Conservation (phyloP, 257 asterid genomes). For the Thymus quinquecostatus region DNA sequence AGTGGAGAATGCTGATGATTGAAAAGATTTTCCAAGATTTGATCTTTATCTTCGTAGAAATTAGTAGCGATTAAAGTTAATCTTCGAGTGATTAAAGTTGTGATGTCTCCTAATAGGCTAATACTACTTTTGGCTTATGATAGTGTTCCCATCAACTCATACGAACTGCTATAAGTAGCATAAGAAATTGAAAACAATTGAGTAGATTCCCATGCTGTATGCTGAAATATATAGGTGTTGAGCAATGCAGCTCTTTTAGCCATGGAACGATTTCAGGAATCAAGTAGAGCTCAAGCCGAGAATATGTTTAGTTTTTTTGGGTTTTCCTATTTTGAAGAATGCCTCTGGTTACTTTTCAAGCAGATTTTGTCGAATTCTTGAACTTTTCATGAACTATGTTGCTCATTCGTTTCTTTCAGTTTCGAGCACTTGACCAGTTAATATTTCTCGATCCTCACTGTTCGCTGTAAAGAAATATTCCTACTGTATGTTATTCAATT, state of each 20-base stretch:
- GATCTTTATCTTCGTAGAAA: neutral
- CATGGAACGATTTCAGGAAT: constrained; percentile 11
- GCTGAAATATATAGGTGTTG: neutral
- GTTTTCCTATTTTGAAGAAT: neutral
- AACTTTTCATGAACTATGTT: neutral
- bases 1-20: neutral
- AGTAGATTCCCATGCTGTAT: neutral
- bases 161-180: too few relatives aligned
- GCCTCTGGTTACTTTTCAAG: neutral
- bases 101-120: neutral
- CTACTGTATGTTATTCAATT: too few relatives aligned
- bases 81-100: neutral
- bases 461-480: too few relatives aligned
- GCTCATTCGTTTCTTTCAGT: neutral
- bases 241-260: constrained; percentile 1
- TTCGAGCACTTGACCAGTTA: neutral
- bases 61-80: too few relatives aligned
- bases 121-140: neutral
- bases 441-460: neutral
- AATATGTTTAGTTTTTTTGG: neutral
- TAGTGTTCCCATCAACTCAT: neutral
- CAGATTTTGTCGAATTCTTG: constrained; percentile 14
- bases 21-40: neutral
- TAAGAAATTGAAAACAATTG: neutral
- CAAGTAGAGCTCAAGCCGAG: neutral